Evolutionary conservation across 306 rosid genomes (phyloP), one percentile per base, ranked within the genome.

Genomic region (Cajanus cajan): DNA sequence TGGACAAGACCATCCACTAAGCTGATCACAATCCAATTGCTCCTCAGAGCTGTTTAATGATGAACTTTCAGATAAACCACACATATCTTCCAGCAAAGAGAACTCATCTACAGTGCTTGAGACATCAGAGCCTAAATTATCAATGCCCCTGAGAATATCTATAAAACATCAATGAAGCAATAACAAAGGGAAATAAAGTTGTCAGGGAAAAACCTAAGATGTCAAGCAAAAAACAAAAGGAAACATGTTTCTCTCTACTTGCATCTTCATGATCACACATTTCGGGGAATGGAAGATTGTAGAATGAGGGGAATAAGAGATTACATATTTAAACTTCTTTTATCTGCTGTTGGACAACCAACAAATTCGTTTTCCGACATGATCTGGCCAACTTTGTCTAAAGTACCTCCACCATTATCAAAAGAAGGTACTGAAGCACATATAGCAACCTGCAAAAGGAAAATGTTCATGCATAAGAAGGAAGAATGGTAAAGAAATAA

Each of bases 51-150:
- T 80, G 79, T 66, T 59, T 68, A 86, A 82, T 76, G 85, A 86
- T 57, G 88, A 87, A 84, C 84, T 87, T 71, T 88, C 97, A 73
- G 96, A 88, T 64, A 87, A 83, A 78, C 77, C 89, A 18, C 58
- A 79, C 13, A 68, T 43, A 73, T 88, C 90, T 71, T 68, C 88
- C 80, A 68, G 76, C 78, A 71, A 71, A 67, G 83, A 83, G 78
- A 80, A 50, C 48, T 80, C 86, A 31, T 90, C 90, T 61, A 37
- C 59, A 61, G 87, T 75, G 74, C 88, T 82, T 68, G 94, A 92
- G 76, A 81, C 90, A 50, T 87, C 98, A 66, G 77, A 84, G 80
- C 79, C 87, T 70, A 72, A 41, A 71, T 73, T 67, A 59, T 58
- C 85, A 74, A 2, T 31, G 52, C 51, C 88, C 91, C 97, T 92